Evolutionary conservation across 108 stramenopile species (phyloP).

Genomic region (Mayamaea pseudoterrestris): DNA sequence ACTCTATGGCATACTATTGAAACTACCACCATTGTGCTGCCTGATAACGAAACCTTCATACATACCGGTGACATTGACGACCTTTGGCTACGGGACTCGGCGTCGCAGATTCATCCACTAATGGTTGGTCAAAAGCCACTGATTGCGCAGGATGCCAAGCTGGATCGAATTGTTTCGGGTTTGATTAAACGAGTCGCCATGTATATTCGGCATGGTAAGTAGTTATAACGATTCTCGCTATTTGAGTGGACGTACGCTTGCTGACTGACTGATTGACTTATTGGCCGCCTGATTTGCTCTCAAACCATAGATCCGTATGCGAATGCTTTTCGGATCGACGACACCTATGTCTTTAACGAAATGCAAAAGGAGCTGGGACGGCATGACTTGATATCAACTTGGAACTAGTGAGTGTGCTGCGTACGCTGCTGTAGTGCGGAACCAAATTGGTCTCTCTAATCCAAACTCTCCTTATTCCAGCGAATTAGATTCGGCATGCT

Average conservation of each 20-base stretch:
- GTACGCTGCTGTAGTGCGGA: too few species aligned
- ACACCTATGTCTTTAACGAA: slow-evolving; percentile 18
- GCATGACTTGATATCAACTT: slow-evolving; percentile 35
- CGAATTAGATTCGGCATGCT: slow-evolving; percentile 45
- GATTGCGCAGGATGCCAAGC: slow-evolving; percentile 21
- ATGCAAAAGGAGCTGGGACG: slow-evolving; percentile 30
- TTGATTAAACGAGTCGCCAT: slow-evolving; percentile 39
- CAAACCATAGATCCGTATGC: slow-evolving; percentile 79
- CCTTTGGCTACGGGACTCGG: slow-evolving; percentile 65
- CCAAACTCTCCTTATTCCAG: too few species aligned
- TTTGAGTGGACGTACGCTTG: too few species aligned
- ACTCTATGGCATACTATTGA: slow-evolving; percentile 35
- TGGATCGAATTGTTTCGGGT: slow-evolving; percentile 38
- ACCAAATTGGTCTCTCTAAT: too few species aligned
- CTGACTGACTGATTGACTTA: too few species aligned
- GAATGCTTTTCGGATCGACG: slow-evolving; percentile 31
- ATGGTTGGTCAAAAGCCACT: slow-evolving; percentile 12
- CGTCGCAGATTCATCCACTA: slow-evolving; percentile 57
- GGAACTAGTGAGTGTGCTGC: too few species aligned
- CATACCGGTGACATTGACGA: slow-evolving; percentile 68
- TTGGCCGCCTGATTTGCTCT: too few species aligned
- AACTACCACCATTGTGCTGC: slow-evolving; percentile 28
- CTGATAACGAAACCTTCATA: slow-evolving; percentile 46
- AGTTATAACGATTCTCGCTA: too few species aligned
- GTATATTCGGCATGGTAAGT: slow-evolving; percentile 36